Conservation (phyloP, 1,284 basidiomycete species). For the Inonotus hispidus region DNA sequence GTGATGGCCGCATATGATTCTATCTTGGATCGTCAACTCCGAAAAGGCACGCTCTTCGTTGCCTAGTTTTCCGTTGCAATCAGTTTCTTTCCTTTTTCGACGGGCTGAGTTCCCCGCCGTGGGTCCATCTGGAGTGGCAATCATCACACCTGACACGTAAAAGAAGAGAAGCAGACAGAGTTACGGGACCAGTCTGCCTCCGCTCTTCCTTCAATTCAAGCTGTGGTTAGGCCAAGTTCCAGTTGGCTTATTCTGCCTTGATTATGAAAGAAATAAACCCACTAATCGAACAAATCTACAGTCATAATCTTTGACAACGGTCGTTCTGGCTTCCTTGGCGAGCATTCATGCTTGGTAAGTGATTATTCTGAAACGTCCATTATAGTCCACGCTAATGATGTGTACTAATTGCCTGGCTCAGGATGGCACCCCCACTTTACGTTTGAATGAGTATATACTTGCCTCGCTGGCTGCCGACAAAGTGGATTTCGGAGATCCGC, state of each 20-base stretch:
- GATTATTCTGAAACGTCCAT: background rate
- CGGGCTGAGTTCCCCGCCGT: background rate
- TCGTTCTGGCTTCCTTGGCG: conserved; percentile 86
- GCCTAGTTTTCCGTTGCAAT: background rate
- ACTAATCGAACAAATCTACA: conserved; percentile 28
- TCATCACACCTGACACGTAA: background rate
- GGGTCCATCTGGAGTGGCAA: background rate
- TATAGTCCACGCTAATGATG: conserved; percentile 19
- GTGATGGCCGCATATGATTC: background rate
- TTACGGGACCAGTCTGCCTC: background rate
- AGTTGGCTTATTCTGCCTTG: background rate
- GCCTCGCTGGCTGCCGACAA: conserved; percentile 76
- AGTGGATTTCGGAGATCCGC: conserved; percentile 59
- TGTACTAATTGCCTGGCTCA: conserved; percentile 19
- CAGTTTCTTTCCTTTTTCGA: background rate
- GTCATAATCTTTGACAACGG: conserved; percentile 93
- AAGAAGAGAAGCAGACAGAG: background rate
- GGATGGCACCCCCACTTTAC: conserved; percentile 92
- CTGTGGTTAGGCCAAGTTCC: background rate
- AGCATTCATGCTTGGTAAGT: conserved; percentile 78
- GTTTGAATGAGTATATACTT: conserved; percentile 93
- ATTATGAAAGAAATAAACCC: background rate
- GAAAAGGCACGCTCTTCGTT: background rate
- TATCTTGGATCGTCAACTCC: too few species aligned
- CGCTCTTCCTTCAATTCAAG: background rate